Evolutionary conservation across 768 basidiomycete species (phyloP).

Genomic region (Lactarius hatsudake): DNA sequence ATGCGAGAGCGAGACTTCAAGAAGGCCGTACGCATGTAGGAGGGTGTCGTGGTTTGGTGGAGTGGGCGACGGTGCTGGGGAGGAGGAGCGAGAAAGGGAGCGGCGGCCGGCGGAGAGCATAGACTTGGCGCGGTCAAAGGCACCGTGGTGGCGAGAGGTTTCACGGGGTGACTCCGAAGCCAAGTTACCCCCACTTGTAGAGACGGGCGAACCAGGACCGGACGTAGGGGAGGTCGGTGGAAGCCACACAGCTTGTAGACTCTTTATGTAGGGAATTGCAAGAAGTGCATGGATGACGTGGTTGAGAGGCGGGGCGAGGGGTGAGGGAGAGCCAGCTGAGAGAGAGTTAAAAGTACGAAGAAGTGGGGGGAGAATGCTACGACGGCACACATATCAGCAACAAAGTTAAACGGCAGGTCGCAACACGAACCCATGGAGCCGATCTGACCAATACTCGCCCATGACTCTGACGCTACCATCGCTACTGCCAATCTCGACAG

Average conservation of each 20-base stretch:
- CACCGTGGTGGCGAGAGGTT: constrained; percentile 30
- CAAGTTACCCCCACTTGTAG: constrained; percentile 20
- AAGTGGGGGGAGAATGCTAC: constrained; percentile 59
- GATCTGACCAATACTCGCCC: constrained; percentile 73
- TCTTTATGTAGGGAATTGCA: constrained; percentile 63
- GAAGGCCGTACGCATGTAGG: constrained; percentile 61
- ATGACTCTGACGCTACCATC: constrained; percentile 45
- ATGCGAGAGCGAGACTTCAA: constrained; percentile 56
- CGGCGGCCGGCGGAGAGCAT: constrained; percentile 52
- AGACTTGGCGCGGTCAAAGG: constrained; percentile 57
- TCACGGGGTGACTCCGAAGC: constrained; percentile 25
- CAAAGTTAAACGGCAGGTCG: background rate
- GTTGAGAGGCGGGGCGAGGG: constrained; percentile 68
- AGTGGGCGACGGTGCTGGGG: constrained; percentile 44
- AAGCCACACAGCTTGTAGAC: constrained; percentile 63
- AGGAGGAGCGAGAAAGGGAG: constrained; percentile 36
- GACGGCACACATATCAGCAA: background rate
- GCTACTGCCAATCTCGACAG: constrained; percentile 16
- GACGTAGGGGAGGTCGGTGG: constrained; percentile 40
- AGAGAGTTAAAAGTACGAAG: constrained; percentile 68
- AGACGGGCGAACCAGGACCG: constrained; percentile 34
- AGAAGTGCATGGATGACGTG: constrained; percentile 83
- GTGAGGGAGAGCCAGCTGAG: constrained; percentile 57
- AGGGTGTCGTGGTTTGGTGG: constrained; percentile 47
- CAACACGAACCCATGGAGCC: constrained; percentile 58